Evolutionary conservation across 768 basidiomycete genomes (phyloP).

Genomic region (Naematelia aurantialba): DNA sequence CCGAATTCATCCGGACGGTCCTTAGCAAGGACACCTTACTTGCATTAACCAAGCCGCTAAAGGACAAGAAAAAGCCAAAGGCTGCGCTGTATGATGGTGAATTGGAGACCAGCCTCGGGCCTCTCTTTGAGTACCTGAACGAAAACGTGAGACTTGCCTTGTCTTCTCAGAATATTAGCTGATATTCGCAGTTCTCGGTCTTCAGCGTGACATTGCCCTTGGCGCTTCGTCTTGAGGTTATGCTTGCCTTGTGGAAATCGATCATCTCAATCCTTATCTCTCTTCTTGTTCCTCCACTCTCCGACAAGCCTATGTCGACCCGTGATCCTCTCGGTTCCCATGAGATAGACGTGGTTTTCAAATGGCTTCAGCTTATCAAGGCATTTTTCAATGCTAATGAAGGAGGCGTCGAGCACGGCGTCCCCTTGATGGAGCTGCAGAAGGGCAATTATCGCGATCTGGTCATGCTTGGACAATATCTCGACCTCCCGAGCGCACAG

Average conservation of each 20-base stretch:
- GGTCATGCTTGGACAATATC: slow-evolving; percentile 46
- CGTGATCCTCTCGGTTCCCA: slow-evolving; percentile 12
- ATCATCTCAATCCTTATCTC: slow-evolving; percentile 44
- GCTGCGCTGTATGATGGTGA: slow-evolving; percentile 33
- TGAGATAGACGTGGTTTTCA: slow-evolving; percentile 49
- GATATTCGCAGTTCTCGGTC: slow-evolving; percentile 41
- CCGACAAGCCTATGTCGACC: slow-evolving; percentile 33
- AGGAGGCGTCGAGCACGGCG: slow-evolving; percentile 43
- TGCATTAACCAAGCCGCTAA: slow-evolving; percentile 32
- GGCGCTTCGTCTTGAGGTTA: slow-evolving; percentile 26
- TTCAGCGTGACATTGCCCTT: slow-evolving; percentile 43
- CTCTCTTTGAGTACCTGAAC: slow-evolving; percentile 47
- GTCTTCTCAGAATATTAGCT: not conserved
- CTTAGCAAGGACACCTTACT: slow-evolving; percentile 23
- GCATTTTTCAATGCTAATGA: slow-evolving; percentile 49
- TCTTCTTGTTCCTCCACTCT: slow-evolving; percentile 45
- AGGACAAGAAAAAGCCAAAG: slow-evolving; percentile 42
- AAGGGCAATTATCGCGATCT: slow-evolving; percentile 43
- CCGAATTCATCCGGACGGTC: slow-evolving; percentile 32
- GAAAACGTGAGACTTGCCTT: slow-evolving; percentile 38
- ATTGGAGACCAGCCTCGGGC: slow-evolving; percentile 38
- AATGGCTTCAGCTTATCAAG: slow-evolving; percentile 49
- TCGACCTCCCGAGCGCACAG: slow-evolving; percentile 43
- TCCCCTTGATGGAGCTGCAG: slow-evolving; percentile 36
- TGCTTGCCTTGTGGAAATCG: slow-evolving; percentile 42